Evolutionary conservation across 768 basidiomycete genomes (phyloP), one percentile per base, ranked within the genome.

Genomic region (Podaxis sp.): DNA sequence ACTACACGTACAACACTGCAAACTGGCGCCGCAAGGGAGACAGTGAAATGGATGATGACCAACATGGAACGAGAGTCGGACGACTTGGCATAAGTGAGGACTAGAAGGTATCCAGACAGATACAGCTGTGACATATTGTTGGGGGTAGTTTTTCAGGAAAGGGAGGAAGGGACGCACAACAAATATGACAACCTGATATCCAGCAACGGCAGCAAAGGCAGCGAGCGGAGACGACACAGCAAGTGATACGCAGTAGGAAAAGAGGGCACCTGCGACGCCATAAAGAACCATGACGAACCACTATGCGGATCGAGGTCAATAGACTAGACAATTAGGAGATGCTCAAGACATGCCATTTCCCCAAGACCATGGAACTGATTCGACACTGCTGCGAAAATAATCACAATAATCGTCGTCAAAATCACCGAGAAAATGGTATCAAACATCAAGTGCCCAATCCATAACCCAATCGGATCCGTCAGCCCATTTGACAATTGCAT

Each of bases 401-500:
- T 82, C 17, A 81, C 77, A 50, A 91, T 83, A 55, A 90, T 74
- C 1, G 88, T 88, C 1, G 90, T 80, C 22, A 84, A 70, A n/a
- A 88, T 72, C 15, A 87, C 66, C 3, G 83, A 80, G 63, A 83
- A 80, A 9, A 89, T 79, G 7, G 83, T 79, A 67, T 93, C 91
- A 72, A 89, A 91, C 69, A 89, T 75, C 15, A 92, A 78, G 72
- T 93, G 91, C 2, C 91, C 91, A 2, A 93, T 75, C 89, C 90
- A 91, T 49, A 93, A 75, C 2, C 88, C 89, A 53, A 85, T 71
- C 19, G 89, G 86, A 67, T 91, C 79, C 1, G 85, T 80, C 27
- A 92, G 72, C 1, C 91, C 91, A 70, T 93, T 91, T 38, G 88
- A 89, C 38, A 89, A 76, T 68, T 93, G 91, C 88, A 93, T 93